Conservation (phyloP, 2,329 filamentous ascomycete genomes). For the Venturia oleaginea region DNA sequence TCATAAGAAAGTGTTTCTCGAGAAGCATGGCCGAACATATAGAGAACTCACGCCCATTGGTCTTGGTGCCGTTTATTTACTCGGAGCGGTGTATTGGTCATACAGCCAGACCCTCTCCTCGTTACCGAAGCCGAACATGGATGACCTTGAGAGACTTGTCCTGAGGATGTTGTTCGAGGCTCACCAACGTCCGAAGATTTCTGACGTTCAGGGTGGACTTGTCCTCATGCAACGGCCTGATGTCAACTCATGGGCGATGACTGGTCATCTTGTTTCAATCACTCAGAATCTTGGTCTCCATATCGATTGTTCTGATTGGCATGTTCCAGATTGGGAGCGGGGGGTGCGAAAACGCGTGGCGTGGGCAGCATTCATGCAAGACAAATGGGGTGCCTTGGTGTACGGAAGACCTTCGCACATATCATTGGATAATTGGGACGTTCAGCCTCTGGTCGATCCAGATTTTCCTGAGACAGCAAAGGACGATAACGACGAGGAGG, state of each 20-base stretch:
- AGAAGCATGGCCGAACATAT: slow-evolving; percentile 50
- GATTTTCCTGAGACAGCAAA: slow-evolving; percentile 34
- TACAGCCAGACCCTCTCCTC: slow-evolving; percentile 47
- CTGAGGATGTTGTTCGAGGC: slow-evolving; percentile 29
- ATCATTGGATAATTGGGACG: slow-evolving; percentile 46
- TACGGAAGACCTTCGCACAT: slow-evolving; percentile 50
- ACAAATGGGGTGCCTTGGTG: slow-evolving; percentile 46
- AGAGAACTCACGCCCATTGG: slow-evolving; percentile 47
- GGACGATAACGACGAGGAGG: slow-evolving; percentile 26
- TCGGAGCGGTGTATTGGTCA: slow-evolving; percentile 39
- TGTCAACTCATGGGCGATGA: slow-evolving; percentile 25
- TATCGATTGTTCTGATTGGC: slow-evolving; percentile 53
- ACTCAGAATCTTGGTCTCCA: slow-evolving; percentile 31
- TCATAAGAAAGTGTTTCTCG: slow-evolving; percentile 53
- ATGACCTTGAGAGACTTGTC: slow-evolving; percentile 25
- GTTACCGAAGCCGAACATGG: slow-evolving; percentile 33
- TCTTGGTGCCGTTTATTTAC: slow-evolving; percentile 51
- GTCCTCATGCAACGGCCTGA: slow-evolving; percentile 30
- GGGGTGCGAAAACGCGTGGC: slow-evolving; percentile 53
- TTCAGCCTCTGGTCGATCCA: slow-evolving; percentile 33
- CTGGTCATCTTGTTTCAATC: slow-evolving; percentile 28
- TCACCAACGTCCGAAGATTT: slow-evolving; percentile 30
- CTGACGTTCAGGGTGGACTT: slow-evolving; percentile 31
- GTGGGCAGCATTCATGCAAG: slow-evolving; percentile 58
- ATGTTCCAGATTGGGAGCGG: slow-evolving; percentile 54